These are phyloP conservation scores for Chaetomiaceae sp. DNA, from an alignment of 2,329 filamentous ascomycete genomes.

Conservation along the genomic window DNA sequence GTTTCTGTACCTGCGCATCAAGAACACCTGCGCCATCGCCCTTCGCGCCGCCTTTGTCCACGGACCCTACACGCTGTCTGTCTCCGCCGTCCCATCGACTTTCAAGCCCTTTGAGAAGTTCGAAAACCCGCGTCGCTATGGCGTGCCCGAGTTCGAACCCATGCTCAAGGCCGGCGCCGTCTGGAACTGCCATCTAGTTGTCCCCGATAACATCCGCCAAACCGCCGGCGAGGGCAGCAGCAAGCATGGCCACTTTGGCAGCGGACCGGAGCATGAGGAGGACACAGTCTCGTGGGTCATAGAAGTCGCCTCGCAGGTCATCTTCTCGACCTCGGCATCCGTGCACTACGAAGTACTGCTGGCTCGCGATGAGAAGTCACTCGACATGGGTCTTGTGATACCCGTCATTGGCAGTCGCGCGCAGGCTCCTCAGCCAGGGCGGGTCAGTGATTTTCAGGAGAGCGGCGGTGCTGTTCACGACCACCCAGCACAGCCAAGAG, in stretches of 20 bases:
- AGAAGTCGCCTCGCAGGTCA: slow-evolving; percentile 84
- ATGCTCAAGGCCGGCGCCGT: slow-evolving; percentile 90
- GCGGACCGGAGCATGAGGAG: slow-evolving; percentile 38
- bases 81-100: slow-evolving; percentile 73
- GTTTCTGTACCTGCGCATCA: slow-evolving; percentile 76
- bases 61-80: slow-evolving; percentile 86
- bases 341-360: slow-evolving; percentile 85
- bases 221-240: slow-evolving; percentile 52
- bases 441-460: slow-evolving; percentile 70
- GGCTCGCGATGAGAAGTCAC: slow-evolving; percentile 76
- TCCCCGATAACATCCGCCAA: slow-evolving; percentile 72
- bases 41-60: slow-evolving; percentile 93
- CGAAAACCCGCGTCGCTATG: slow-evolving; percentile 61
- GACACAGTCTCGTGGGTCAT: slow-evolving; percentile 77
- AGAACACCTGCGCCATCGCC: slow-evolving; percentile 85
- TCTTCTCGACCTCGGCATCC: slow-evolving; percentile 83
- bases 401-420: slow-evolving; percentile 40
- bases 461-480: slow-evolving; percentile 45
- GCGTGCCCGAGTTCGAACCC: slow-evolving; percentile 86
- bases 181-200: slow-evolving; percentile 72
- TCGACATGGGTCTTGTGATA: slow-evolving; percentile 55
- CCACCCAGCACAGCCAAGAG: slow-evolving; percentile 59
- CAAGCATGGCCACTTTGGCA: slow-evolving; percentile 40
- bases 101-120: slow-evolving; percentile 81
- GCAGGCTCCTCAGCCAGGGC: slow-evolving; percentile 58